Evolutionary conservation across 2,329 filamentous ascomycete species (phyloP).

Genomic region (Metarhizium brunneum): DNA sequence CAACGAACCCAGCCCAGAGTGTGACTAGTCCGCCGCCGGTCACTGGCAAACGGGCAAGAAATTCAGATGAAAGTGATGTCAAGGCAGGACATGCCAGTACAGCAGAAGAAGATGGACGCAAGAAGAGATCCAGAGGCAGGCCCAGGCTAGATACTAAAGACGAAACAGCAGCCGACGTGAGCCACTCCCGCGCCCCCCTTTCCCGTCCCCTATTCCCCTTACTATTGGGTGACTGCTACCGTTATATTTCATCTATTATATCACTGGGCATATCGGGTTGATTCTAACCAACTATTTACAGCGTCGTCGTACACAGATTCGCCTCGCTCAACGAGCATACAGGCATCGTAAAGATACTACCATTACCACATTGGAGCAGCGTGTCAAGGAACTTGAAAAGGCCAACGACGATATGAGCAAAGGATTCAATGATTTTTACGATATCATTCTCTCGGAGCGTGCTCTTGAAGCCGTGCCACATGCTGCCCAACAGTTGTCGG

Average conservation of each 20-base stretch:
- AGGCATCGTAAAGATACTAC: conserved; percentile 76
- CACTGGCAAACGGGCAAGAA: conserved; percentile 8
- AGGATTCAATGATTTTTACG: conserved; percentile 58
- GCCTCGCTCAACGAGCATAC: conserved; percentile 78
- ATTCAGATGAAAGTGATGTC: conserved; percentile 6
- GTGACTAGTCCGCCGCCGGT: background rate
- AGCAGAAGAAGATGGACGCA: conserved; percentile 34
- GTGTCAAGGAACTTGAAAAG: conserved; percentile 59
- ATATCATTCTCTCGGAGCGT: conserved; percentile 49
- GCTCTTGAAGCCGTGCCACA: conserved; percentile 47
- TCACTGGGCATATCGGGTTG: background rate
- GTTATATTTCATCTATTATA: background rate
- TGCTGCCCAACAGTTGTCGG: conserved; percentile 46
- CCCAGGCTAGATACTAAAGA: conserved; percentile 70
- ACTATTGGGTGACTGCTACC: background rate
- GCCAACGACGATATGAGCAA: conserved; percentile 67
- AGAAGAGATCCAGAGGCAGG: conserved; percentile 59
- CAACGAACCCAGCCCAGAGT: background rate
- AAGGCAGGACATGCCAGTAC: conserved; percentile 12
- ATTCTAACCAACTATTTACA: conserved; percentile 19
- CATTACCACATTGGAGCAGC: conserved; percentile 62
- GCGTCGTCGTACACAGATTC: conserved; percentile 80
- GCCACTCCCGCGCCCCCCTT: conserved; percentile 16
- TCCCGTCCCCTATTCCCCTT: background rate
- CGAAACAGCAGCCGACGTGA: conserved; percentile 68